A percentile compares a stretch with the other conserved stretches of the same genome.
Conservation (phyloP, 192 early-diverging fungal species). For the Podila minutissima region DNA sequence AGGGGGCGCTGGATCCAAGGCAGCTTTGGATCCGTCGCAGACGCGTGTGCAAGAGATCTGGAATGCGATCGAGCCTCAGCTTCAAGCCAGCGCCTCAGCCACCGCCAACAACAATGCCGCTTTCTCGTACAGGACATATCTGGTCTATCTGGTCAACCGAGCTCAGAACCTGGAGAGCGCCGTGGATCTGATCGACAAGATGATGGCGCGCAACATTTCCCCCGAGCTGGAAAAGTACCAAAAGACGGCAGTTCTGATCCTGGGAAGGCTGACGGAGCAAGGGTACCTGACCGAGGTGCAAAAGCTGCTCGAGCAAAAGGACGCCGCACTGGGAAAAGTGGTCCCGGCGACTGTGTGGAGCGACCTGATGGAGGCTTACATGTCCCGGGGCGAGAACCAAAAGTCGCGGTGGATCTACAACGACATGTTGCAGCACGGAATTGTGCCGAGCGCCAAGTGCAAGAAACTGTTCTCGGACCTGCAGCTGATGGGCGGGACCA, state of each 20-base stretch:
- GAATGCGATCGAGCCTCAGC: slow-evolving; percentile 33
- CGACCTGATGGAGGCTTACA: slow-evolving; percentile 33
- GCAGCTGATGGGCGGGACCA: slow-evolving; percentile 26
- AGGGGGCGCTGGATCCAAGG: background rate
- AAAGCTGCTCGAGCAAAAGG: slow-evolving; percentile 25
- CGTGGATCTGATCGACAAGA: slow-evolving; percentile 36
- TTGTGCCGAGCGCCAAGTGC: slow-evolving; percentile 18
- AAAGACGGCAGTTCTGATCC: slow-evolving; percentile 4
- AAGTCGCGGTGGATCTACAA: slow-evolving; percentile 44
- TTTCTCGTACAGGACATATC: slow-evolving; percentile 37
- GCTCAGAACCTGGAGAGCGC: slow-evolving; percentile 32
- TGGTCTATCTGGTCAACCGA: slow-evolving; percentile 17
- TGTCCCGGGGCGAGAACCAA: slow-evolving; percentile 25
- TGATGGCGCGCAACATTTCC: slow-evolving; percentile 26
- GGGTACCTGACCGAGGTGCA: slow-evolving; percentile 45
- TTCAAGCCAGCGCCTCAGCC: slow-evolving; percentile 3
- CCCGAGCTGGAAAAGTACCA: slow-evolving; percentile 42
- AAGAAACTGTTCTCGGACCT: slow-evolving; percentile 39
- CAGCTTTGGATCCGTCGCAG: slow-evolving; percentile 4
- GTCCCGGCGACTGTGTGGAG: slow-evolving; percentile 25
- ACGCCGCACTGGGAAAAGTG: slow-evolving; percentile 21
- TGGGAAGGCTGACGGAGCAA: slow-evolving; percentile 9
- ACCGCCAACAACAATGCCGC: slow-evolving; percentile 20
- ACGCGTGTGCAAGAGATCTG: slow-evolving; percentile 29
- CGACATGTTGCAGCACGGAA: slow-evolving; percentile 38